These are phyloP conservation scores for Trichoderma polysporum DNA, from an alignment of 2,329 filamentous ascomycete genomes.

Conservation along the genomic window DNA sequence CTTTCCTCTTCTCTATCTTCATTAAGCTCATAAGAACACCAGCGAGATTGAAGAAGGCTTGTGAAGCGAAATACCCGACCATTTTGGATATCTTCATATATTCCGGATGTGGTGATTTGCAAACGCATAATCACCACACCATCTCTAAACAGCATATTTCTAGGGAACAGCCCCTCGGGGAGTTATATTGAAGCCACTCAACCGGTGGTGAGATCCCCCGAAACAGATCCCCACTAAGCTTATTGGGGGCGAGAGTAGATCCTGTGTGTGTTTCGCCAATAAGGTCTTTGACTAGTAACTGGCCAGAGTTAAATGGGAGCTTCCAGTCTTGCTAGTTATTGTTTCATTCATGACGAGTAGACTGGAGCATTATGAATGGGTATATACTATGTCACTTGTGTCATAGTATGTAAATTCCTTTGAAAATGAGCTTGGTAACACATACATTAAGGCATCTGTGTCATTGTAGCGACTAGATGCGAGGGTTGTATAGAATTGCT, in stretches of 20 bases:
- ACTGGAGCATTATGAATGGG: neutral
- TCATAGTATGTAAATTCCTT: neutral
- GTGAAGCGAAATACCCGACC: neutral
- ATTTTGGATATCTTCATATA: neutral
- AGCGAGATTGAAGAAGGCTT: neutral
- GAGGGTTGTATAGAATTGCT: too few species aligned
- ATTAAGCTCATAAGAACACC: neutral
- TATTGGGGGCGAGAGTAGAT: neutral
- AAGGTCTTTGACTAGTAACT: neutral
- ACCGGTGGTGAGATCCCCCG: neutral
- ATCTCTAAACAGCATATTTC: neutral
- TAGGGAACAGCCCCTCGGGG: neutral
- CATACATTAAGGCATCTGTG: too few species aligned
- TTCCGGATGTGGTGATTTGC: neutral
- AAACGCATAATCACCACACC: neutral
- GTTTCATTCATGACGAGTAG: too few species aligned
- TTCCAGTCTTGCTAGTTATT: neutral
- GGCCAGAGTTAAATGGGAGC: neutral
- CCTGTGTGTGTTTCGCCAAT: neutral
- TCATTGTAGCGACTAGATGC: too few species aligned
- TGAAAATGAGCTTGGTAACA: too few species aligned
- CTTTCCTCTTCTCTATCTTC: neutral
- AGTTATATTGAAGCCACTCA: neutral
- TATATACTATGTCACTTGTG: neutral
- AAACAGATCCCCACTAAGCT: neutral